phyloP scores from a whole-genome alignment of 495 filamentous ascomycete species.

The Penicillium salamii region DNA sequence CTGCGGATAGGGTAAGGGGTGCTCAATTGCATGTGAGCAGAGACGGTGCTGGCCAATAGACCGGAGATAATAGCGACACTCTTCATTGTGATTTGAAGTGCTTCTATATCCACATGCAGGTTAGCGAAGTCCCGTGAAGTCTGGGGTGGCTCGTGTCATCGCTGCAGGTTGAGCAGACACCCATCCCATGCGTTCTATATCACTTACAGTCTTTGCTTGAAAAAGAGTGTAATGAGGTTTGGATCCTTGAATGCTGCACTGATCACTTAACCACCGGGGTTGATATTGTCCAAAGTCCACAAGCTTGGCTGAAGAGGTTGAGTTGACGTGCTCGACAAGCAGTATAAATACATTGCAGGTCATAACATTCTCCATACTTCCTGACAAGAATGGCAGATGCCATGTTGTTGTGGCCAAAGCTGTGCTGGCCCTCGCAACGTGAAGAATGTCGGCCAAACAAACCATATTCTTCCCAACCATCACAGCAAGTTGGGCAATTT shows the following conservation, averaged over 20 bases:
- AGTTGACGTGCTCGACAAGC: background rate
- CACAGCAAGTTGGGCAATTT: too few relatives aligned
- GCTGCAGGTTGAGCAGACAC: too few relatives aligned
- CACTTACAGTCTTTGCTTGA: constrained; percentile 7
- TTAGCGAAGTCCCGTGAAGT: too few relatives aligned
- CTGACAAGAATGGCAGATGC: constrained; percentile 23
- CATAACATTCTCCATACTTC: constrained; percentile 16
- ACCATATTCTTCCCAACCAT: too few relatives aligned
- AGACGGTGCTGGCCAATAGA: constrained; percentile 37
- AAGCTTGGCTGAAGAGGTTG: constrained; percentile 3
- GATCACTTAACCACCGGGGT: constrained; percentile 23
- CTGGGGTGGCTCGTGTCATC: too few relatives aligned
- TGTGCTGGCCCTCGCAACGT: constrained; percentile 18
- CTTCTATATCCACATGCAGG: background rate
- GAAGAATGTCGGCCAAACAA: constrained; percentile 19
- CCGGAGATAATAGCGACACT: constrained; percentile 26
- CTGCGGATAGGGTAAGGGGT: constrained; percentile 47
- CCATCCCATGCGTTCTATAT: too few relatives aligned
- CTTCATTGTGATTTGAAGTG: constrained; percentile 38
- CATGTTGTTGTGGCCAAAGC: constrained; percentile 4
- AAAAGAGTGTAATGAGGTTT: constrained; percentile 5
- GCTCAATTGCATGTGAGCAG: constrained; percentile 47
- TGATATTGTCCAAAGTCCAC: constrained; percentile 1
- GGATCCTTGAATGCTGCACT: background rate
- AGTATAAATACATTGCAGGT: constrained; percentile 19